Evolutionary conservation across 345 rosid species (phyloP).

Genomic region (Sisymbrium irio): DNA sequence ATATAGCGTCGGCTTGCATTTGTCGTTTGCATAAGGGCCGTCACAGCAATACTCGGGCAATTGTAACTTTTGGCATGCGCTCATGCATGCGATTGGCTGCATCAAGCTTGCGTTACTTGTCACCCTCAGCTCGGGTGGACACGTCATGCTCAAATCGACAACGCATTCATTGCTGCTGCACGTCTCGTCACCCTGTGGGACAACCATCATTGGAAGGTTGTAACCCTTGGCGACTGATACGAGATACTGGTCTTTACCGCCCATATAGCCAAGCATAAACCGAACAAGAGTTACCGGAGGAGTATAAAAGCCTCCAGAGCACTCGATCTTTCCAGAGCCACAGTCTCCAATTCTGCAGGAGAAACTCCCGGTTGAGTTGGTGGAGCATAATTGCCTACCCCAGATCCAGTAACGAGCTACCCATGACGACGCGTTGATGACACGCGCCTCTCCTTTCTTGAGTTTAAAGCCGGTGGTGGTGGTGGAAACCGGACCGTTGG

Average conservation of each 20-base stretch:
- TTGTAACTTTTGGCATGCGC: slow-evolving; percentile 39
- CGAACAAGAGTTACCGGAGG: slow-evolving; percentile 49
- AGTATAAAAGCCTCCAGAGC: slow-evolving; percentile 31
- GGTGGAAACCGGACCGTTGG: neutral
- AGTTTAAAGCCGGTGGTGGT: slow-evolving; percentile 54
- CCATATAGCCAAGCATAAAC: slow-evolving; percentile 20
- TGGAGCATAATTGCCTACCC: slow-evolving; percentile 52
- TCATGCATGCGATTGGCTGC: slow-evolving; percentile 43
- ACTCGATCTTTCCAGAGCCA: slow-evolving; percentile 41
- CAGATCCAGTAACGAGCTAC: slow-evolving; percentile 54
- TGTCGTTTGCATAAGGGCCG: neutral
- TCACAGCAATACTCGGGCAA: slow-evolving; percentile 35
- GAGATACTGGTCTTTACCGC: slow-evolving; percentile 42
- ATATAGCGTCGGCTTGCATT: slow-evolving; percentile 44
- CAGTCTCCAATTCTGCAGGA: slow-evolving; percentile 41
- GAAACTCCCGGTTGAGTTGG: slow-evolving; percentile 6
- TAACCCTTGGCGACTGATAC: slow-evolving; percentile 27
- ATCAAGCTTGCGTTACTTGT: neutral
- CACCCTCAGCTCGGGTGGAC: slow-evolving; percentile 47
- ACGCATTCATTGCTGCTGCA: slow-evolving; percentile 27
- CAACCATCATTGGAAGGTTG: slow-evolving; percentile 26
- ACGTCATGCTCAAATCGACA: slow-evolving; percentile 36
- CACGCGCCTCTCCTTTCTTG: slow-evolving; percentile 28
- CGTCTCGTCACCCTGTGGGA: neutral
- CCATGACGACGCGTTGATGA: slow-evolving; percentile 13